Conservation (phyloP, 129 eudicot species). For the Rutidosis leptorrhynchoides region DNA sequence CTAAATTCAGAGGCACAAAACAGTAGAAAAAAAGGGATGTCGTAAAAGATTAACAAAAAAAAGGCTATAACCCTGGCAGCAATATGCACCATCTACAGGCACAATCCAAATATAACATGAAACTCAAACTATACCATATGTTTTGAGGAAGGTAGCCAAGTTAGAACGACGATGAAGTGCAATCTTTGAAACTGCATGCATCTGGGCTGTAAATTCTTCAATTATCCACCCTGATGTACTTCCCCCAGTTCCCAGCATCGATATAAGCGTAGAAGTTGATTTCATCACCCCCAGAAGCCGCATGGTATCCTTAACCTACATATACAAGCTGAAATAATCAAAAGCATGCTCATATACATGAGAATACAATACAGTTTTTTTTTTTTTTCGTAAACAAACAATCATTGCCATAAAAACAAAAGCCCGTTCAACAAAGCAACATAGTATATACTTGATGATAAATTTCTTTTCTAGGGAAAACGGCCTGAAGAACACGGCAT, state of each 20-base stretch:
- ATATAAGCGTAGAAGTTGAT: conserved; percentile 59
- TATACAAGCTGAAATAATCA: conserved; percentile 14
- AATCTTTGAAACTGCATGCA: conserved; percentile 97
- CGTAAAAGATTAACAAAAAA: conserved; percentile 1
- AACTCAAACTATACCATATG: conserved; percentile 52
- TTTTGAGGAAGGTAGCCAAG: conserved; percentile 78
- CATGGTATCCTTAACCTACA: conserved; percentile 88
- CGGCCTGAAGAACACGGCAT: conserved; percentile 76
- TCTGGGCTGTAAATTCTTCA: conserved; percentile 92
- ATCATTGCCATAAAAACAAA: conserved; percentile 3
- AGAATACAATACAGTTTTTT: not conserved
- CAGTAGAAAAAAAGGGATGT: not conserved
- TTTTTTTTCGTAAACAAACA: not conserved
- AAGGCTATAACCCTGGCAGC: not conserved
- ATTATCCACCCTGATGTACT: conserved; percentile 83
- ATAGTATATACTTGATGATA: conserved; percentile 66
- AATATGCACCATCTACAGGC: not conserved
- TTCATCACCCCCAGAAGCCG: conserved; percentile 92
- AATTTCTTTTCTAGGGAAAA: conserved; percentile 69
- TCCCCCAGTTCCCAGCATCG: conserved; percentile 84
- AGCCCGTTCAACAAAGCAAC: conserved; percentile 1
- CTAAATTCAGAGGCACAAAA: conserved; percentile 4
- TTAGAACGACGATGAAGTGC: conserved; percentile 87
- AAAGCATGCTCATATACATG: conserved; percentile 1
- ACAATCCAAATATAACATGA: not conserved